Percentiles rank a stretch among this genome's conserved stretches.
Evolutionary conservation across 495 filamentous ascomycete genomes (phyloP).

Genomic region (Xylaria venustula): DNA sequence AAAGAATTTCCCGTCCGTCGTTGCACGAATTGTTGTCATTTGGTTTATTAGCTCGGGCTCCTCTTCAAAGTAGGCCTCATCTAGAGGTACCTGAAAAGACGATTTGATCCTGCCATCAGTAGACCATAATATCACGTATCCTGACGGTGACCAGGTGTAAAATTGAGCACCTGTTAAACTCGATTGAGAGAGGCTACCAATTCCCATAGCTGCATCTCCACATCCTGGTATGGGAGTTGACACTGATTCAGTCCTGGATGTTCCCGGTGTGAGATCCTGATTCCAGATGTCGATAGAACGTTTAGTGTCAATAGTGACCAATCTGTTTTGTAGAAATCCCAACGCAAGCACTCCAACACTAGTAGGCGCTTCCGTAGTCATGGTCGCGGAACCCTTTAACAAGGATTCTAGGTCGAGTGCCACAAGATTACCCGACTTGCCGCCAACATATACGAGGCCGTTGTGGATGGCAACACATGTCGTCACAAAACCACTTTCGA

Average conservation of each 20-base stretch:
- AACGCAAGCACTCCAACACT: slow-evolving; percentile 55
- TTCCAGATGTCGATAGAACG: slow-evolving; percentile 68
- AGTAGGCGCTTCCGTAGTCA: slow-evolving; percentile 22
- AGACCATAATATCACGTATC: slow-evolving; percentile 79
- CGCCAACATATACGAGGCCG: slow-evolving; percentile 39
- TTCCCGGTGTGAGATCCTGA: slow-evolving; percentile 34
- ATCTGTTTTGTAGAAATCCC: slow-evolving; percentile 62
- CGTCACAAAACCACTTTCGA: slow-evolving; percentile 61
- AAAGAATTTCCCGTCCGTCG: slow-evolving; percentile 59
- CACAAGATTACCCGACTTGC: slow-evolving; percentile 44
- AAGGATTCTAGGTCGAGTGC: slow-evolving; percentile 41
- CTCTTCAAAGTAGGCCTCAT: slow-evolving; percentile 57
- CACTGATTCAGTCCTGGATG: slow-evolving; percentile 26
- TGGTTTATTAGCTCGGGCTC: slow-evolving; percentile 67
- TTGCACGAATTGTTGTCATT: slow-evolving; percentile 65
- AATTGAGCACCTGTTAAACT: slow-evolving; percentile 66
- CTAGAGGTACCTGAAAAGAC: slow-evolving; percentile 65
- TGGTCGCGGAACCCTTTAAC: slow-evolving; percentile 27
- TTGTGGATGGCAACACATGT: slow-evolving; percentile 56
- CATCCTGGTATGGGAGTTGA: slow-evolving; percentile 63
- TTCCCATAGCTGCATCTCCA: slow-evolving; percentile 74
- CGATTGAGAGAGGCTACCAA: slow-evolving; percentile 56
- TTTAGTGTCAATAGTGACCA: slow-evolving; percentile 74
- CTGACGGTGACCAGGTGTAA: slow-evolving; percentile 81
- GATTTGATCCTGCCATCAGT: slow-evolving; percentile 64